Conservation (phyloP, 78 protist genomes). For the Emiliania huxleyi region DNA sequence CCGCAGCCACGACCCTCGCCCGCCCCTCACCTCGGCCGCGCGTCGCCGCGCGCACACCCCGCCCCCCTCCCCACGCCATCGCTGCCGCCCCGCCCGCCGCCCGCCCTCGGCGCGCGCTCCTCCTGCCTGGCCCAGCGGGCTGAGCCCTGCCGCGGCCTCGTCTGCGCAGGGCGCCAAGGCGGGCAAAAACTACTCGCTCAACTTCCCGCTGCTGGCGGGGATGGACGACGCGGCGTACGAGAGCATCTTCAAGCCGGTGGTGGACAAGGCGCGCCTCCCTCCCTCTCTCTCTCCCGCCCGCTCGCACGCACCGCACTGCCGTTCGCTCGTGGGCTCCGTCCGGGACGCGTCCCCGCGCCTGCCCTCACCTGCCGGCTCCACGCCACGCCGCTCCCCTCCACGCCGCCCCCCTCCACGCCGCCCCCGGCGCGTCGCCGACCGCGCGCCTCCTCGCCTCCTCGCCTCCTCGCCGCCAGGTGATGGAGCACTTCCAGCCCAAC, state of each 20-base stretch:
- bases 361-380: background rate
- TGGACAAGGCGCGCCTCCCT: too few relatives aligned
- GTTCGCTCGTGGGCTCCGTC: too few relatives aligned
- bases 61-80: background rate
- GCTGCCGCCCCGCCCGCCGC: too few relatives aligned
- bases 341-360: background rate
- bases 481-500: constrained; percentile 82
- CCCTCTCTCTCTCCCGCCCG: background rate
- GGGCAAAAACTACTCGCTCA: constrained; percentile 89
- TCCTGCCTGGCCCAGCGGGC: constrained; percentile 57
- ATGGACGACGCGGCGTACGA: constrained; percentile 89
- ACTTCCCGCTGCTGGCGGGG: constrained; percentile 96
- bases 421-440: constrained; percentile 74
- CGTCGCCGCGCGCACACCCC: too few relatives aligned
- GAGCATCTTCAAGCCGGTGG: constrained; percentile 80
- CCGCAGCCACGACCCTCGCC: too few relatives aligned
- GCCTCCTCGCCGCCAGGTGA: too few relatives aligned
- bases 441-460: constrained; percentile 74
- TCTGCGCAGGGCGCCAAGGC: constrained; percentile 68
- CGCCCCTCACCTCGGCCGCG: too few relatives aligned
- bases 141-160: background rate
- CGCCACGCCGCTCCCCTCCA: background rate
- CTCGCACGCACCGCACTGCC: background rate
- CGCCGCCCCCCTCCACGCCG: background rate
- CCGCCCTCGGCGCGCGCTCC: too few relatives aligned